Base-by-base conservation (phyloP, 306 rosid species). In the Ammopiptanthus mongolicus region DNA sequence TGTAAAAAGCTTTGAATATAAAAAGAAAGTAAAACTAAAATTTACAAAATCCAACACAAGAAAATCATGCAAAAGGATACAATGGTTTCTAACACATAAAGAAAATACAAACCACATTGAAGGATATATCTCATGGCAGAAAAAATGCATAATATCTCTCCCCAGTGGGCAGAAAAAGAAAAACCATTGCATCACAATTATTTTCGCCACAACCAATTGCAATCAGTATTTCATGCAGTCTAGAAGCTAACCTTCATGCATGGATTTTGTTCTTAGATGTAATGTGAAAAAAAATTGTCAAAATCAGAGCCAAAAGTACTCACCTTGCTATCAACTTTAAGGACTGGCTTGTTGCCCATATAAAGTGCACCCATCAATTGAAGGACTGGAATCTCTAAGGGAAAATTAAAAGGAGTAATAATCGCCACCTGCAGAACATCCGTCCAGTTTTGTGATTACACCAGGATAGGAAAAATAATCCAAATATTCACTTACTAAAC, bases 311-410 rank as follows among this genome's bases (percentile, higher is more conserved):
- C 71, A 34, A 25, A 80, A 61, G 51, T 22, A 51, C 75, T 53
- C 83, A 90, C 97, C 96, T 95, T 95, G 92, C 91, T 90, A 78
- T 95, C 99, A 17, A 92, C 99, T 95, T 95, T 95, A 70, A 95
- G 89, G 76, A 88, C 69, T 34, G 99, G 97, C 34, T 95, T 95
- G 93, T 95, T 95, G 76, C 99, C 99, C 99, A 95, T 95, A 71
- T 90, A 95, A 63, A 95, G 97, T 53, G 99, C 97, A 71, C 99
- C 97, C 99, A 95, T 95, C 85, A 95, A 50, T 84, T 95, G 99
- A 83, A 95, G 97, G 80, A 90, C 89, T 14, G 99, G 99, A 83
- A 95, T 95, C 84, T 95, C 99, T 8, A 95, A 85, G 19, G 99
- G 99, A 61, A 95, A 95, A 82, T 95, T 95, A 76, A 95, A 95